Evolutionary conservation across 208 protist species (phyloP).

Genomic region (Entamoeba moshkovskii): DNA sequence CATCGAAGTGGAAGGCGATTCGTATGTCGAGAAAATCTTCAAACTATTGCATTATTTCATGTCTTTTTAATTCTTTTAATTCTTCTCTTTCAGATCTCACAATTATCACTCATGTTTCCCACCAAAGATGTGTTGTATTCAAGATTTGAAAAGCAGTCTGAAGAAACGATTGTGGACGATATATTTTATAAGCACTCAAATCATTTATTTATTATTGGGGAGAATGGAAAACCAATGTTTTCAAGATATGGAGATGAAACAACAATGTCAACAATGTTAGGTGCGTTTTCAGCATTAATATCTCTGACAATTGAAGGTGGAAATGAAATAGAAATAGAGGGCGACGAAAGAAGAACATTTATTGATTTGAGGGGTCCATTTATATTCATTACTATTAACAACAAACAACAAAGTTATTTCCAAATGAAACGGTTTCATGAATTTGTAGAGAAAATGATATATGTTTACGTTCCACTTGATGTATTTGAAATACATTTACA

Average conservation of each 20-base stretch:
- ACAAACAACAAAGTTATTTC: not conserved
- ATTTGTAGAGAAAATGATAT: not conserved
- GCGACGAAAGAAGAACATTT: not conserved
- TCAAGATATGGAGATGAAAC: not conserved
- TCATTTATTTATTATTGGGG: not conserved
- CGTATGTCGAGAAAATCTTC: too few relatives aligned
- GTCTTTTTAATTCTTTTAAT: too few relatives aligned
- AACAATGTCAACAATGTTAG: not conserved
- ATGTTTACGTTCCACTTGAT: not conserved
- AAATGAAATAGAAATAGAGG: not conserved
- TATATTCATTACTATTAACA: not conserved
- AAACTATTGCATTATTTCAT: too few relatives aligned
- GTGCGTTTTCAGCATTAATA: not conserved
- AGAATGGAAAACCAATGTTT: not conserved
- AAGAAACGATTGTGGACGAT: not conserved
- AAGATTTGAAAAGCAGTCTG: not conserved
- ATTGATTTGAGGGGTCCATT: not conserved
- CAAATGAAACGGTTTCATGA: not conserved
- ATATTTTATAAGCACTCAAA: not conserved
- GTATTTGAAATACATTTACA: not conserved
- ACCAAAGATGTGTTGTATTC: too few relatives aligned
- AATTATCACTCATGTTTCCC: too few relatives aligned
- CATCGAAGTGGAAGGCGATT: too few relatives aligned
- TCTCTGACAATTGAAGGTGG: not conserved
- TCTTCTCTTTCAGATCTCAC: too few relatives aligned